These are phyloP conservation scores for Termitomyces eurrhizus DNA, from an alignment of 768 basidiomycete genomes.

Conservation along the genomic window DNA sequence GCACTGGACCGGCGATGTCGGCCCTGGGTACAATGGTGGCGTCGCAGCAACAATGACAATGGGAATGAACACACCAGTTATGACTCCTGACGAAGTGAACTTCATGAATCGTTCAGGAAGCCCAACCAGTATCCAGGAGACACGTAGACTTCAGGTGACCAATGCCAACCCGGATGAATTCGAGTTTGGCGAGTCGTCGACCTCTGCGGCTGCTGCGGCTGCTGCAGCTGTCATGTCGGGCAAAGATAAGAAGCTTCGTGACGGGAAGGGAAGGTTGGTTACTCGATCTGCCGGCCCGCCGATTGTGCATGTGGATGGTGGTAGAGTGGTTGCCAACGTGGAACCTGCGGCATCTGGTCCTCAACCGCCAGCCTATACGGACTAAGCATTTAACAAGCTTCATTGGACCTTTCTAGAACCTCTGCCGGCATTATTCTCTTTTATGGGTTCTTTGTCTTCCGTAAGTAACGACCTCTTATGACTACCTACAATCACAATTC, in stretches of 20 bases:
- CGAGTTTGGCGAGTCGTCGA: constrained; percentile 10
- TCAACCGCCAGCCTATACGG: constrained; percentile 18
- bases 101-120: constrained; percentile 31
- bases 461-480: constrained; percentile 8
- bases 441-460: not conserved
- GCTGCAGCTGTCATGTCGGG: not conserved
- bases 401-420: not conserved
- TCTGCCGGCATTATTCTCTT: not conserved
- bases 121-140: constrained; percentile 38
- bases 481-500: not conserved
- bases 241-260: constrained; percentile 5
- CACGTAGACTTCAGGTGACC: constrained; percentile 33
- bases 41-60: constrained; percentile 14
- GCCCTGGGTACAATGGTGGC: constrained; percentile 18
- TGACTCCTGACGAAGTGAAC: constrained; percentile 11
- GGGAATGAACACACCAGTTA: constrained; percentile 2
- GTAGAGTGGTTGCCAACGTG: constrained; percentile 27
- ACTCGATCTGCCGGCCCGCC: constrained; percentile 24
- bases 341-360: constrained; percentile 5
- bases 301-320: constrained; percentile 38
- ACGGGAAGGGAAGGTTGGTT: constrained; percentile 21
- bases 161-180: constrained; percentile 24
- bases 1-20: constrained; percentile 12
- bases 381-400: not conserved
- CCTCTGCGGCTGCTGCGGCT: constrained; percentile 12